Evolutionary conservation across 169 alveolate species (phyloP).

Genomic region (Fabrea salina): DNA sequence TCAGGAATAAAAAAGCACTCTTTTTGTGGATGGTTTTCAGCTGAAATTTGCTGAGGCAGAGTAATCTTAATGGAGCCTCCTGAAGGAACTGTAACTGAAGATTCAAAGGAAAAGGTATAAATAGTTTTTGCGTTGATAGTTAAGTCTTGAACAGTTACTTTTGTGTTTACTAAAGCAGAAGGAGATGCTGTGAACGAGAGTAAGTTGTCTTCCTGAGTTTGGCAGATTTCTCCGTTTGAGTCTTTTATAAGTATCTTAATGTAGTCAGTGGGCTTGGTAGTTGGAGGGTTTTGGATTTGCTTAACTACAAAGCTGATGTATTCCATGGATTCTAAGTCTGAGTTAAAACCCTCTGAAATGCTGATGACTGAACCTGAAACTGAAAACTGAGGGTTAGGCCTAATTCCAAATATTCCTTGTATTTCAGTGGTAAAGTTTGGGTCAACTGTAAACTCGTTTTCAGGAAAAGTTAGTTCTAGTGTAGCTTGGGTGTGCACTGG

Average conservation of each 20-base stretch:
- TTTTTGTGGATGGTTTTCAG: background rate
- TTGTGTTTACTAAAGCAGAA: background rate
- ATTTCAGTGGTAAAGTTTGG: background rate
- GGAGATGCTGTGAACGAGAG: background rate
- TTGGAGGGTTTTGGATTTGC: background rate
- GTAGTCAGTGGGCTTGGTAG: conserved; percentile 4
- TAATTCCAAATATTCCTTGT: background rate
- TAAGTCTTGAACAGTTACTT: background rate
- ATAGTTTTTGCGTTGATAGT: background rate
- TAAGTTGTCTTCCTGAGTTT: background rate
- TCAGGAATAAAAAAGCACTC: too few relatives aligned
- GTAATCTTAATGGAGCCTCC: background rate
- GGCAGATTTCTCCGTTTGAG: background rate
- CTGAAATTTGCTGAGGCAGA: background rate
- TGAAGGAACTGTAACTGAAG: background rate
- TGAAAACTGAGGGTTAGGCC: background rate
- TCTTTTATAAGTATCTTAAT: background rate
- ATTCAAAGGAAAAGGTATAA: background rate
- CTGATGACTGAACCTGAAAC: background rate
- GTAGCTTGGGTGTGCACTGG: background rate
- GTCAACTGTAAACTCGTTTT: background rate
- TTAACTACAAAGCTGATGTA: background rate
- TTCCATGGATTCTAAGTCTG: background rate
- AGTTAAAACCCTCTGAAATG: background rate
- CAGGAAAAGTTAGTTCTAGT: background rate